Base-by-base conservation (phyloP, 1,284 basidiomycete species). In the Ceratorhiza oryzae-sativae region DNA sequence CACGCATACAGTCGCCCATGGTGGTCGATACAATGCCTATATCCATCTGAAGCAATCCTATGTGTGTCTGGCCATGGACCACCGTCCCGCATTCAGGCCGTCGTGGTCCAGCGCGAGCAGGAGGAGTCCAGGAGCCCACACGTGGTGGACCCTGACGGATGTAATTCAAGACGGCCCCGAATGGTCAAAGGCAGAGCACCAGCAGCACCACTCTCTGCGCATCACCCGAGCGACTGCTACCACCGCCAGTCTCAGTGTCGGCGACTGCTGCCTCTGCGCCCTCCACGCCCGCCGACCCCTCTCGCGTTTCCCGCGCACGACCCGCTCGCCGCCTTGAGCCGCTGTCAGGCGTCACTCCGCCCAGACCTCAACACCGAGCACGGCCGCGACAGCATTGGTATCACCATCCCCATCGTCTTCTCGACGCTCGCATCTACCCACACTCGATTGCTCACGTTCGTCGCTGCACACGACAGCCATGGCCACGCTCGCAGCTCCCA, bases 321-420 rank as follows among this genome's bases (percentile, higher is more conserved):
- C 34, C 58, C 34, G 30, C 39, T 34, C 23, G 20, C 23, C 27
- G 23, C 27, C 15, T 45, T 13, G 36, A 36, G 58, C 58, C 30
- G 58, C 58, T 60, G 58, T 30, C 58, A 60, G 39, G 58, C 58
- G 36, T n/a, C 41, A 55, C 48, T 36, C 62, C 62, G 62, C 62
- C 62, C 62, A 53, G 45, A 67, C 48, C 62, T 67, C 62, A 48
- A 67, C 62, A 67, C 62, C 49, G 62, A 48, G 30, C 45, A 39
- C 62, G 49, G 45, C 48, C 62, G 46, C 62, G 46, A 51, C 62
- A 20, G 53, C 53, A 25, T 56, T 56, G 53, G 53, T 23, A 49
- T 8, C 48, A 51, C 62, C 41, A 45, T 27, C 39, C 25, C 23
- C 27, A 45, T 45, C 58, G 20, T 8, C 41, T 20, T 20, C 36